A percentile compares a stretch with the other conserved stretches of the same genome.
These are phyloP conservation scores for Exophiala sp. DNA, from an alignment of 2,329 filamentous ascomycete species.

Conservation along the genomic window DNA sequence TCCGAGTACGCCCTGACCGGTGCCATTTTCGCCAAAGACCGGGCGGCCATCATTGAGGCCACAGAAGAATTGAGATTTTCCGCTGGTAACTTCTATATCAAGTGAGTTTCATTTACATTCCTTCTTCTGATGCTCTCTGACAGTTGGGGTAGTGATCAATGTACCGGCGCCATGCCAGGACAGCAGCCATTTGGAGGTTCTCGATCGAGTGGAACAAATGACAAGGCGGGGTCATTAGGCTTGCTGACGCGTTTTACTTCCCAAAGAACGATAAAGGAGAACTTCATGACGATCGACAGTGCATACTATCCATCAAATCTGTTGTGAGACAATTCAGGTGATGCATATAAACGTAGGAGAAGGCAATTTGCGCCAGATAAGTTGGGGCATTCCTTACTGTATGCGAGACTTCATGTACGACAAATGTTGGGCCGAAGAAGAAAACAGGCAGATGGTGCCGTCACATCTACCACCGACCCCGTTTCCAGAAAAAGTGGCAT, in stretches of 20 bases:
- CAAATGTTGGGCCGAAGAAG: no score
- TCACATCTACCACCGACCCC: no score
- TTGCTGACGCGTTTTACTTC: slow-evolving; percentile 65
- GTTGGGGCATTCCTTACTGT: no score
- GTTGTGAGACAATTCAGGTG: neutral
- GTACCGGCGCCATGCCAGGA: slow-evolving; percentile 68
- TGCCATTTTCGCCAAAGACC: slow-evolving; percentile 42
- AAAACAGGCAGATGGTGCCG: no score
- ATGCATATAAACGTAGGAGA: no score
- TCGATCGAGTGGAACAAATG: slow-evolving; percentile 67
- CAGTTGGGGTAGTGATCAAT: slow-evolving; percentile 32
- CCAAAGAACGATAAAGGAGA: slow-evolving; percentile 68
- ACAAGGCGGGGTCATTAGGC: slow-evolving; percentile 67
- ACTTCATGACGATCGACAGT: slow-evolving; percentile 62
- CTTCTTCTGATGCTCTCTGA: neutral
- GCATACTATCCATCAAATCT: slow-evolving; percentile 57
- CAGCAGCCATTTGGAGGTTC: slow-evolving; percentile 71
- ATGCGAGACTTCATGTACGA: no score
- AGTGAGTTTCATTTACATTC: slow-evolving; percentile 28
- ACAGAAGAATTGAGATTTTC: slow-evolving; percentile 37
- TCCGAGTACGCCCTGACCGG: slow-evolving; percentile 43
- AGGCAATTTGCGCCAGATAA: no score
- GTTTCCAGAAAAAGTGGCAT: no score
- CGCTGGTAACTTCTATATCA: slow-evolving; percentile 44
- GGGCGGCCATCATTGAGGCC: slow-evolving; percentile 35